Evolutionary conservation across 1,139 yeast species (phyloP).

Genomic region (Petasospora rhodanensis): DNA sequence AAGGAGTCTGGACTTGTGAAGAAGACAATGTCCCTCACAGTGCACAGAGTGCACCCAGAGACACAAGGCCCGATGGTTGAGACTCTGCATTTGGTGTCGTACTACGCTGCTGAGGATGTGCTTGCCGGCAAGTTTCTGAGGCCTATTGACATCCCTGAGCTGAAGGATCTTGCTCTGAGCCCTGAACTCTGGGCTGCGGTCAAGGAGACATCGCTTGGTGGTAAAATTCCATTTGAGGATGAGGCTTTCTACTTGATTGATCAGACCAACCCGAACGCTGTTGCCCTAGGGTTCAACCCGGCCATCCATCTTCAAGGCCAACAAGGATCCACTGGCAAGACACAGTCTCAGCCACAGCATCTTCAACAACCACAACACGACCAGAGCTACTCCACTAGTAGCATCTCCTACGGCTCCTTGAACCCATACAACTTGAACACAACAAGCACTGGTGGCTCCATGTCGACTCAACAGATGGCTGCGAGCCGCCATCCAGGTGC

Average conservation of each 20-base stretch:
- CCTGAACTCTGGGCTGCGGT: conserved; percentile 57
- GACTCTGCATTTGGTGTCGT: conserved; percentile 73
- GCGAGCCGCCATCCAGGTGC: too few relatives aligned
- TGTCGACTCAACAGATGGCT: too few relatives aligned
- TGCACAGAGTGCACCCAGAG: conserved; percentile 26
- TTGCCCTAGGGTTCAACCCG: conserved; percentile 25
- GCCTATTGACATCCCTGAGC: conserved; percentile 52
- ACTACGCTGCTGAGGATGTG: conserved; percentile 74
- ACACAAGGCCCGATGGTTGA: conserved; percentile 26
- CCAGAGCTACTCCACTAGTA: too few relatives aligned
- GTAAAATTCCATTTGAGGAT: conserved; percentile 45
- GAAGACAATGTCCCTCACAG: conserved; percentile 68
- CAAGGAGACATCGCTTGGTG: conserved; percentile 59
- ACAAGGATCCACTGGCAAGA: too few relatives aligned
- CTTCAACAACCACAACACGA: too few relatives aligned
- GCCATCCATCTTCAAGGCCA: too few relatives aligned
- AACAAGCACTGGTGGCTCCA: too few relatives aligned
- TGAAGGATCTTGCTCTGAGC: conserved; percentile 51
- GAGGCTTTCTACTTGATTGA: conserved; percentile 51
- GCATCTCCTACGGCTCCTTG: too few relatives aligned
- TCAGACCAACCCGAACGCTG: conserved; percentile 34
- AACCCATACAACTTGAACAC: too few relatives aligned
- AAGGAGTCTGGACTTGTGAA: conserved; percentile 76
- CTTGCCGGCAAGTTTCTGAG: conserved; percentile 48
- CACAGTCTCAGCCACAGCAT: too few relatives aligned